Evolutionary conservation across 352 stramenopile genomes (phyloP).

Genomic region (Pythium brassicae): DNA sequence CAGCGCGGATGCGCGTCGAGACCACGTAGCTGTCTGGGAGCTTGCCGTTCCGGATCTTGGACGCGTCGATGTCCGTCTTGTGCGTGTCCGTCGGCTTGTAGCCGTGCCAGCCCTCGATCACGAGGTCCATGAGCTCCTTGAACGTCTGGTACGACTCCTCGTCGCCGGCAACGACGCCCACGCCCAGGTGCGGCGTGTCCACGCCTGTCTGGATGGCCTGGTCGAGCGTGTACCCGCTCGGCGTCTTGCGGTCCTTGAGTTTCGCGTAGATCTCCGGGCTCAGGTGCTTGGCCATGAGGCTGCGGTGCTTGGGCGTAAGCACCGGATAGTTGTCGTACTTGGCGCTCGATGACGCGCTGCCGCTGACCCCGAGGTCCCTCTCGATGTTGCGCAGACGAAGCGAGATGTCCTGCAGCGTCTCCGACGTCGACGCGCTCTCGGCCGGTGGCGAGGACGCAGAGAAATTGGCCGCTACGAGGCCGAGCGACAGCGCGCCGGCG

Average conservation of each 20-base stretch:
- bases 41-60: constrained; percentile 66
- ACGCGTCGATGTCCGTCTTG: constrained; percentile 77
- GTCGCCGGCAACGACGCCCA: constrained; percentile 82
- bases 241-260: constrained; percentile 67
- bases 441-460: constrained; percentile 25
- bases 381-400: constrained; percentile 59
- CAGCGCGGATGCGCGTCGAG: constrained; percentile 90
- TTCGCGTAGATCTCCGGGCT: constrained; percentile 77
- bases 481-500: constrained; percentile 49
- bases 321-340: constrained; percentile 73
- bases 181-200: constrained; percentile 74
- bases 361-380: constrained; percentile 48
- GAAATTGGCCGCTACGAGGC: constrained; percentile 43
- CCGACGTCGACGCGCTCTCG: constrained; percentile 52
- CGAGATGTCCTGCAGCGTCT: constrained; percentile 64
- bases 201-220: constrained; percentile 84
- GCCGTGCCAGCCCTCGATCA: constrained; percentile 85
- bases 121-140: constrained; percentile 79
- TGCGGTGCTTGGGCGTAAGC: constrained; percentile 81
- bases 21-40: constrained; percentile 84
- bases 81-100: constrained; percentile 81
- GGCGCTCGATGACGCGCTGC: neutral
- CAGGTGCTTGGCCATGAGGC: constrained; percentile 84
- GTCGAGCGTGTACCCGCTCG: constrained; percentile 79
- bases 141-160: constrained; percentile 81